phyloP scores from a whole-genome alignment of 1,139 yeast species.

The Pneumocystis canis region DNA sequence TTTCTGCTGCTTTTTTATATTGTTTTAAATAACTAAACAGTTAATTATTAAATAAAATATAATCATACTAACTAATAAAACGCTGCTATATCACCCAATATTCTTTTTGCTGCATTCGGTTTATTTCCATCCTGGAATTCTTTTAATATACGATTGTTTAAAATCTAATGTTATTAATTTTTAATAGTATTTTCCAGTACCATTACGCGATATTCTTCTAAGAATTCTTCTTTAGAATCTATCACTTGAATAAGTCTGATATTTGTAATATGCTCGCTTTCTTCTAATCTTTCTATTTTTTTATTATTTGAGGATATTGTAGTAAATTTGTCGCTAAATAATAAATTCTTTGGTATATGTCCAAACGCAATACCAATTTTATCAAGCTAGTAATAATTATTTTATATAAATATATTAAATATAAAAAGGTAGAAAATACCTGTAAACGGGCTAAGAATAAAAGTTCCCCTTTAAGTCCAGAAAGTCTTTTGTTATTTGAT shows the following conservation, averaged over 20 bases:
- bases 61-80: constrained; percentile 38
- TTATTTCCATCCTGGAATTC: constrained; percentile 25
- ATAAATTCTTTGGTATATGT: neutral
- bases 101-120: constrained; percentile 32
- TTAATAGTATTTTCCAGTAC: neutral
- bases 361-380: neutral
- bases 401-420: neutral
- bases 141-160: constrained; percentile 21
- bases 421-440: neutral
- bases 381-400: neutral
- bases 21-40: constrained; percentile 46
- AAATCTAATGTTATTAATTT: constrained; percentile 9
- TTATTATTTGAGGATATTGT: neutral
- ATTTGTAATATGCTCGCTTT: neutral
- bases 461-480: neutral
- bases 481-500: neutral
- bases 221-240: neutral
- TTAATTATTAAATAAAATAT: constrained; percentile 54
- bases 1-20: constrained; percentile 45
- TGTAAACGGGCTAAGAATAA: neutral
- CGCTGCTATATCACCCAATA: constrained; percentile 30
- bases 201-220: neutral
- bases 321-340: neutral
- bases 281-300: neutral
- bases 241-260: neutral